Evolutionary conservation across 371 early-diverging fungal genomes (phyloP), one percentile per base, ranked within the genome.

Genomic region (Rhizopus microsporus): DNA sequence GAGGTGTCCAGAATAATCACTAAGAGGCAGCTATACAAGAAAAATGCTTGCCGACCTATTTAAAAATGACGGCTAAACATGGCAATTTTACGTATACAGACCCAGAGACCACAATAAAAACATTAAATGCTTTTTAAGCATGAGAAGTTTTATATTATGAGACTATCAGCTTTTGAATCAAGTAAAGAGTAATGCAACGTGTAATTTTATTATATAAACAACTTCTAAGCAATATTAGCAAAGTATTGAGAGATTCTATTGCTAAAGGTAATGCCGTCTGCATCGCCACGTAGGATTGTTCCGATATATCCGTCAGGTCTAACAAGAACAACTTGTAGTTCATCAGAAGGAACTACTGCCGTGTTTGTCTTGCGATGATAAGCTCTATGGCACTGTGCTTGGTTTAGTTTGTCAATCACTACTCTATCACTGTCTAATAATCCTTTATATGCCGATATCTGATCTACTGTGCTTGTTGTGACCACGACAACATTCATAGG

Each of bases 261-360:
- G 37, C 63, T 58, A 5, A 63, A 39, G 10, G 13, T 9, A 37
- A 17, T 8, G 23, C 54, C 58, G 45, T 54, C 55, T 6, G 50
- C 13, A 35, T 63, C 55, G 30, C 61, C 51, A 9, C 68, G 34
- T 13, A 67, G 3, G 31, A 72, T 69, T 33, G 62, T 55, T 8
- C 70, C 74, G 54, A 76, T 71, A 33, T 76, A 73, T 1, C 77
- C 77, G 56, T 76, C 77, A 7, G 77, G 74, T 43, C 77, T 60
- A 8, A 76, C 63, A 7, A 76, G 16, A 3, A 62, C 69, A 12
- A 56, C 51, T 13, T 64, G 60, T 2, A 61, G n/a, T 12, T 59
- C 61, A 3, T 42, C 49, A 29, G 48, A 31, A 23, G 40, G 40
- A 5, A 31, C 44, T 13, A 13, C 23, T 31, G 34, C 37, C 3